Base-by-base conservation (phyloP, 1,139 yeast species). In the Hansenula lynferdii region DNA sequence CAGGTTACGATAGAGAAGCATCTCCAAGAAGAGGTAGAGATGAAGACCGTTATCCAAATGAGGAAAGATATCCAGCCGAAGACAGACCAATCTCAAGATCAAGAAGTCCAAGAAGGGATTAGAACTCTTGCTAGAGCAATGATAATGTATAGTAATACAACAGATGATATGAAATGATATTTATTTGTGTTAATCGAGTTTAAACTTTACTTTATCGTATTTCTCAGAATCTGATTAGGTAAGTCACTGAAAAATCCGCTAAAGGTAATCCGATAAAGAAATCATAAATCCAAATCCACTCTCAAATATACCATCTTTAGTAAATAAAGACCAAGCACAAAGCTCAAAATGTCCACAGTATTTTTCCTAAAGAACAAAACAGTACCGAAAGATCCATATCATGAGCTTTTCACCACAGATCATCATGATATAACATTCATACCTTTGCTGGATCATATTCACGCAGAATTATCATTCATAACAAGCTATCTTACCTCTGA, bases 361-460 rank as follows among this genome's bases (percentile, higher is more conserved):
- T 50, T 80, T 5, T 57, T 85, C 16, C 60, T 86, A 43, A 86
- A 86, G 64, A 85, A 84, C 56, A 70, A 70, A 43, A 81, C 89
- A 0, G 67, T 67, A 4, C 87, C 89, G 1, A 53, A 49, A 5
- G 96, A 86, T 53, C 79, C 80, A 0, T 86, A 86, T 51, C 67
- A 74, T 35, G 67, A 31, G 3, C 36, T 34, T 9, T 42, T 50
- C 49, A 53, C 18, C 15, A 67, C 78, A 36, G 35, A 43, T 5
- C 47, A 54, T 2, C 48, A 62, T 43, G 55, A 59, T 0, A 71
- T 80, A 0, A 55, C 55, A 6, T 87, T 86, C 53, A 62, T 87
- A 4, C 96, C 96, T 0, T 63, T 87, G 29, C 65, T 87, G 35
- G 70, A 72, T 27, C 95, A 85, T 57, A 67, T 71, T 2, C 80